A percentile compares a stretch with the other conserved stretches of the same genome.
phyloP scores from a whole-genome alignment of 495 filamentous ascomycete species.

The Xylaria castorea region DNA sequence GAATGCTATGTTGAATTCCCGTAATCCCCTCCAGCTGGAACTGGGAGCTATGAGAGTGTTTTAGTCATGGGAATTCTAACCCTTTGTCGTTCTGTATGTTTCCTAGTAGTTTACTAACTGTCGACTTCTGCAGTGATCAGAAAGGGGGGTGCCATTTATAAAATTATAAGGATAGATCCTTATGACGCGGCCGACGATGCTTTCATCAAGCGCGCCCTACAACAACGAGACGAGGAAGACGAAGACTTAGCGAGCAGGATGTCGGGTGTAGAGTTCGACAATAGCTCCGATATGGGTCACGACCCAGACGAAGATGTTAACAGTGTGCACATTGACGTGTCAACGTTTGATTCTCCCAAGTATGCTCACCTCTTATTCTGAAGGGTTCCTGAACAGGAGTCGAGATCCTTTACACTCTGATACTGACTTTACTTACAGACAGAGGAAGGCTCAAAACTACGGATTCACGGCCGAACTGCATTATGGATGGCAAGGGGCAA shows the following conservation, averaged over 20 bases:
- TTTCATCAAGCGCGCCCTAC: background rate
- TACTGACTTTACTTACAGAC: background rate
- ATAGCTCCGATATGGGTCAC: background rate
- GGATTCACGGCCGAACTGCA: background rate
- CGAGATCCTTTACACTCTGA: background rate
- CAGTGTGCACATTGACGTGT: background rate
- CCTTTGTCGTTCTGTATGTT: background rate
- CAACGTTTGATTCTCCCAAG: background rate
- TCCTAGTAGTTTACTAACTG: background rate
- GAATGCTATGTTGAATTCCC: background rate
- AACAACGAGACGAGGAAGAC: conserved; percentile 1
- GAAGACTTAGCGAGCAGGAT: background rate
- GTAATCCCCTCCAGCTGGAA: background rate
- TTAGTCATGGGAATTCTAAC: background rate
- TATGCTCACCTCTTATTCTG: background rate
- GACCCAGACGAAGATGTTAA: background rate
- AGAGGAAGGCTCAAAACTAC: background rate
- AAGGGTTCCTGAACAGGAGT: background rate
- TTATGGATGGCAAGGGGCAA: background rate
- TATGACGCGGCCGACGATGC: background rate
- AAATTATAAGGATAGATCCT: background rate
- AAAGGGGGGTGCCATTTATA: background rate
- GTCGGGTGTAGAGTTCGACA: background rate
- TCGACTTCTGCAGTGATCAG: background rate
- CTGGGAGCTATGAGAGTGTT: background rate